These are phyloP conservation scores for Diversispora eburnea DNA, from an alignment of 192 early-diverging fungal genomes.

Conservation along the genomic window DNA sequence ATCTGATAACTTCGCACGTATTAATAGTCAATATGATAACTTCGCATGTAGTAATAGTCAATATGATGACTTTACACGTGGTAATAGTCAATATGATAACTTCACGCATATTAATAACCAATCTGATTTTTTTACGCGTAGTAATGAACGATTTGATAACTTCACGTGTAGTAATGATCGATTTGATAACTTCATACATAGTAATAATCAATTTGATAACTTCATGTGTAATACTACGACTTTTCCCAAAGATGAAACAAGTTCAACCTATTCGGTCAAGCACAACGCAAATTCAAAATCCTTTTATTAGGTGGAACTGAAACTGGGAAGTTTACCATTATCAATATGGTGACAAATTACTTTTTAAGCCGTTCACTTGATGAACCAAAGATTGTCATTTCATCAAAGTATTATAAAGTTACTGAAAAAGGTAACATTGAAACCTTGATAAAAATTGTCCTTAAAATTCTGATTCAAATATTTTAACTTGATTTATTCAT, in stretches of 20 bases:
- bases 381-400: slow-evolving; percentile 14
- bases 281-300: background rate
- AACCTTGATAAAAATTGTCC: background rate
- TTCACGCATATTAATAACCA: background rate
- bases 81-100: background rate
- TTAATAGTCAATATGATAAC: no score
- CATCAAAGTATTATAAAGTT: slow-evolving; percentile 2
- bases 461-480: background rate
- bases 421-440: slow-evolving; percentile 12
- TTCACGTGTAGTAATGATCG: no score
- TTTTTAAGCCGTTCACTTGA: slow-evolving; percentile 15
- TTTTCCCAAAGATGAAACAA: background rate
- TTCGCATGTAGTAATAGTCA: no score
- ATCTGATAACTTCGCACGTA: no score
- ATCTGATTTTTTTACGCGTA: no score
- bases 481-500: background rate
- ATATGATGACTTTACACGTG: no score
- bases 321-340: slow-evolving; percentile 1
- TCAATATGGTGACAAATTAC: slow-evolving; percentile 21
- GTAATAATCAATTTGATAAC: background rate
- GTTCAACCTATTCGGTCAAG: background rate
- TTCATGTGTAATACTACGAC: background rate
- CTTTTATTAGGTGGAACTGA: slow-evolving; percentile 22
- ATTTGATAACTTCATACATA: background rate
- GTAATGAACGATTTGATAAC: no score